phyloP scores from a whole-genome alignment of 164 flowering plant genomes.

The Annona squamosa region DNA sequence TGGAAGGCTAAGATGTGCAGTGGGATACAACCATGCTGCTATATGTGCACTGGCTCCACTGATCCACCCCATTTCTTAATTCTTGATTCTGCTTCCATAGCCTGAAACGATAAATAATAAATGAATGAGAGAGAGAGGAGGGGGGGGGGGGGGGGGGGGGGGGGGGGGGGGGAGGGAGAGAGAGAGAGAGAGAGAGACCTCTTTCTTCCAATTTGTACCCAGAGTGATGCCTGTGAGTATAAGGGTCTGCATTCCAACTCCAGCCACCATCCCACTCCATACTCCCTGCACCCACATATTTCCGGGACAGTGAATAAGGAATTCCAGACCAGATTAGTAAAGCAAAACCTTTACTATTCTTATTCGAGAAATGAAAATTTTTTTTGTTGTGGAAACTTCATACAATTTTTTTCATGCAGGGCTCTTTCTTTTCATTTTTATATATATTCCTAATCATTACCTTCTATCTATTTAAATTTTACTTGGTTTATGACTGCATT shows the following conservation, averaged over 20 bases:
- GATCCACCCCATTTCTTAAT: constrained; percentile 23
- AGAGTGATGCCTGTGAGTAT: constrained; percentile 18
- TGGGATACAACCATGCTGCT: background rate
- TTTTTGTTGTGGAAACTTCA: too few relatives aligned
- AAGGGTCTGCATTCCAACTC: constrained; percentile 24
- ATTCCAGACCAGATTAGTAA: background rate
- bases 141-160: background rate
- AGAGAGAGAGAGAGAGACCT: constrained; percentile 18
- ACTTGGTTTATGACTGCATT: too few relatives aligned
- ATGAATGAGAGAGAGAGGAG: background rate
- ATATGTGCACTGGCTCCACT: constrained; percentile 7
- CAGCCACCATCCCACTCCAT: constrained; percentile 28
- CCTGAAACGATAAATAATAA: constrained; percentile 6
- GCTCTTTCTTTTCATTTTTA: too few relatives aligned
- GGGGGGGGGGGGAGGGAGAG: constrained; percentile 12
- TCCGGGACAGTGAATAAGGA: too few relatives aligned
- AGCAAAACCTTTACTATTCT: background rate
- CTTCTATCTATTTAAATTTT: too few relatives aligned
- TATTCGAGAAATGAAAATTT: background rate
- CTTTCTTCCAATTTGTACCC: constrained; percentile 27
- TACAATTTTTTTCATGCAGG: too few relatives aligned
- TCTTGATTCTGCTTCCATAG: constrained; percentile 12
- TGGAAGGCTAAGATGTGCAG: background rate
- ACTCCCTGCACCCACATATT: constrained; percentile 17
- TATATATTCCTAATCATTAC: too few relatives aligned